phyloP scores from a whole-genome alignment of 495 filamentous ascomycete species.

The Aspergillus panamensis region DNA sequence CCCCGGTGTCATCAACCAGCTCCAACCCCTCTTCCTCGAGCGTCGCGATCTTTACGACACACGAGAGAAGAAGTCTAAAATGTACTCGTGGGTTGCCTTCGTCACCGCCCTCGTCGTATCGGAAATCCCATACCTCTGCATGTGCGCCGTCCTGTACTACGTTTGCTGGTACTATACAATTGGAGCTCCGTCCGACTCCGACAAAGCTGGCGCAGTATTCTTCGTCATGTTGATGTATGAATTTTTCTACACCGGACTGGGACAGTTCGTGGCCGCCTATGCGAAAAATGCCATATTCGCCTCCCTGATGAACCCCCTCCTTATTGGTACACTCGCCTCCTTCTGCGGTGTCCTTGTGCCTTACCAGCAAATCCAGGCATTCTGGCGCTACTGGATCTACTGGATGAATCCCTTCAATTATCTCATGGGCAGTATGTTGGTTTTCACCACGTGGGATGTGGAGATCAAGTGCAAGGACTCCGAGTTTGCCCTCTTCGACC shows the following conservation, averaged over 20 bases:
- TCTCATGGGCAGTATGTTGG: constrained; percentile 57
- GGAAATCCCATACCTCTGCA: constrained; percentile 52
- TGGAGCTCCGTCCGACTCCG: constrained; percentile 37
- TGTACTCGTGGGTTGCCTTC: constrained; percentile 56
- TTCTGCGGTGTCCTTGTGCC: constrained; percentile 50
- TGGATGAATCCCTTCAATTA: constrained; percentile 70
- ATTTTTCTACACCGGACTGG: constrained; percentile 55
- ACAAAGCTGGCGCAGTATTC: constrained; percentile 53
- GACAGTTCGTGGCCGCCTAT: constrained; percentile 58
- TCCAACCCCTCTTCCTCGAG: constrained; percentile 55
- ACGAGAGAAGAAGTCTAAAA: constrained; percentile 52
- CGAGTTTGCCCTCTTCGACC: constrained; percentile 57
- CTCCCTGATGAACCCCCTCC: constrained; percentile 52
- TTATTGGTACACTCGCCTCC: constrained; percentile 56
- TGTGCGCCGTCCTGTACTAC: constrained; percentile 51
- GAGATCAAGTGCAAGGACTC: constrained; percentile 52
- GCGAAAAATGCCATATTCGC: constrained; percentile 56
- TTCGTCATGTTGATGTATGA: constrained; percentile 55
- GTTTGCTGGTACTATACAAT: constrained; percentile 54
- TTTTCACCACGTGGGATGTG: constrained; percentile 54
- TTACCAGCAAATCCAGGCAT: constrained; percentile 47
- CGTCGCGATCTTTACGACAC: constrained; percentile 51
- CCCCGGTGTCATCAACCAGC: constrained; percentile 48
- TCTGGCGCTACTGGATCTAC: constrained; percentile 77
- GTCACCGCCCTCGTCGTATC: constrained; percentile 49